Base-by-base conservation (phyloP, 2,329 filamentous ascomycete species). In the Nemania sp. region DNA sequence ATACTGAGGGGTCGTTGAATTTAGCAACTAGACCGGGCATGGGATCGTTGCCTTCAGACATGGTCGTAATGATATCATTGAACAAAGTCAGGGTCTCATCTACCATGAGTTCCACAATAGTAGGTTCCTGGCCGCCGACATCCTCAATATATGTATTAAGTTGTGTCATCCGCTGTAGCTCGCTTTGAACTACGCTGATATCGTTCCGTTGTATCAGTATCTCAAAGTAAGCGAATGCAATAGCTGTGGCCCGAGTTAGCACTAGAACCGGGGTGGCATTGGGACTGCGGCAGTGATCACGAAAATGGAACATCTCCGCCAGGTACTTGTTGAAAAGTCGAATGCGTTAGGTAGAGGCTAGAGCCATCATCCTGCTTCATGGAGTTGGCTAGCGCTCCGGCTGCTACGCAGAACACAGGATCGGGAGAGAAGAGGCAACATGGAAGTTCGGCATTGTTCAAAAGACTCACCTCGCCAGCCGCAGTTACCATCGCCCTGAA, bases 211-310 rank as follows among this genome's bases (percentile, higher is more conserved):
- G 88, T 74, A 95, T 85, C 62, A 98, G 86, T 53, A 89, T 91
- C 81, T 99, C 96, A 77, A 97, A 97, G 80, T 98, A 98, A 72
- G 90, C 90, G 80, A 97, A 99, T 26, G 91, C 94, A 77, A 97
- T 92, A 59, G 95, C 96, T 98, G 79, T 41, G 72, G 68, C 29
- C 29, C 5, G 20, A 27, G 32, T 71, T 55, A 71, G 67, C 49
- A 45, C 32, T 7, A 18, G 41, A 13, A 55, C 15, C 15, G 18
- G 13, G 13, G 38, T 5, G 13, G 45, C 41, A 10, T 35, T 38
- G 3, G 54, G 47, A 32, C 5, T 45, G 10, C 15, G 41, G 35
- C 26, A 20, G 32, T 18, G 43, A 55, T n/a, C 54, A 62, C 26
- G 59, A 49, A 59, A 59, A 41, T 67, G 32, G 27, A 38, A 62